Evolutionary conservation across 2,329 filamentous ascomycete species (phyloP), one percentile per base, ranked within the genome.

Genomic region (Fusarium sp.): DNA sequence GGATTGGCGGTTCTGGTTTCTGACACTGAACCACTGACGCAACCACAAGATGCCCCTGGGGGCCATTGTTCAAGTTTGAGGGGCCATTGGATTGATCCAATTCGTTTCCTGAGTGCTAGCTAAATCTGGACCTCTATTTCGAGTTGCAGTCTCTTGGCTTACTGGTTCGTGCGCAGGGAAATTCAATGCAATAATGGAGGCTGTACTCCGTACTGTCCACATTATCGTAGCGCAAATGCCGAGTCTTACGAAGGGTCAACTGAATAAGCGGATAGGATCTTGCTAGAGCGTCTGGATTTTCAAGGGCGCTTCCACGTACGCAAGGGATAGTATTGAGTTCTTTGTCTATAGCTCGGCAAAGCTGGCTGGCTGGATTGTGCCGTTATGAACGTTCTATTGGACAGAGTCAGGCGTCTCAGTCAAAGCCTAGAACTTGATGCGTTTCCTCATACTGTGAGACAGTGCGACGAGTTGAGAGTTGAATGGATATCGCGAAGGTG

Each of bases 11-110:
- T 70, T 70, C 49, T 38, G 49, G 19, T 54, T 54, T 27, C 33
- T 73, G 61, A 49, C 45, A 58, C 63, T 73, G 69, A 58, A 68
- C 45, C 61, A 73, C 71, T 73, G 62, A 71, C 59, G 70, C 66
- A 73, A 61, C 57, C 51, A 61, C 55, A 48, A 46, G 46, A 48
- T 59, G 25, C 18, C 9, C 42, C 25, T 56, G 60, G 52, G 69
- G 63, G 45, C 42, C 29, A 41, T 45, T 66, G 21, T 41, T 62
- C 42, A 38, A 70, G 52, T 63, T 44, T 48, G 31, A 31, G 21
- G 51, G 29, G 41, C 62, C 42, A 68, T 59, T 59, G 33, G 37
- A 49, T 23, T 23, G 27, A 23, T 31, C 11, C 16, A 49, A 33
- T 65, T 59, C 38, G 18, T 49, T 66, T 44, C 35, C 37, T 39